Conservation (phyloP, 495 filamentous ascomycete species). For the Elasticomyces elasticus region DNA sequence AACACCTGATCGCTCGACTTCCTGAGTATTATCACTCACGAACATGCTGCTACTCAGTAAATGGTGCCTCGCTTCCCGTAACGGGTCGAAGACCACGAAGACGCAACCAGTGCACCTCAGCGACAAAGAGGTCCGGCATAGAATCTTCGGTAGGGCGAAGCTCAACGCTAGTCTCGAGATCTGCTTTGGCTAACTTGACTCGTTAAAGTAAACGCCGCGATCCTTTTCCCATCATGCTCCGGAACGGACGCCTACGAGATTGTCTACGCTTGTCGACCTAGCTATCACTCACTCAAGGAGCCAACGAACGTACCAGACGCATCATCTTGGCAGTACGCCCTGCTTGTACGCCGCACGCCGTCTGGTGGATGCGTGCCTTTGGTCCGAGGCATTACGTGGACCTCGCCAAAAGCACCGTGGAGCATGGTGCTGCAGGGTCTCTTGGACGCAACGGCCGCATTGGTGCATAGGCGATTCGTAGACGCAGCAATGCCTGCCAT, state of each 20-base stretch:
- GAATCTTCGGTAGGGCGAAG: constrained; percentile 2
- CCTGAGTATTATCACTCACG: neutral
- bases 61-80: neutral
- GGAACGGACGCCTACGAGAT: neutral
- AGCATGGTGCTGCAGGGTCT: constrained; percentile 7
- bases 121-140: constrained; percentile 4
- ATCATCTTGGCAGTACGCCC: constrained; percentile 10
- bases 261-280: neutral
- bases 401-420: neutral
- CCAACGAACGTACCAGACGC: neutral
- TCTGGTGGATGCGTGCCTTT: neutral
- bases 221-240: neutral
- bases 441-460: constrained; percentile 1
- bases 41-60: neutral
- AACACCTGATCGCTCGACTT: neutral
- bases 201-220: neutral
- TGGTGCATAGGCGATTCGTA: neutral
- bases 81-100: neutral
- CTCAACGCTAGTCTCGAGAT: neutral
- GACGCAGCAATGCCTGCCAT: neutral
- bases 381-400: constrained; percentile 1
- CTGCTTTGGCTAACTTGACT: neutral
- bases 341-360: constrained; percentile 1
- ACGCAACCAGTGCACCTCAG: neutral
- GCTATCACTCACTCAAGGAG: neutral